Evolutionary conservation across 257 asterid genomes (phyloP), one percentile per base, ranked within the genome.

Genomic region (Solanum virginianum): DNA sequence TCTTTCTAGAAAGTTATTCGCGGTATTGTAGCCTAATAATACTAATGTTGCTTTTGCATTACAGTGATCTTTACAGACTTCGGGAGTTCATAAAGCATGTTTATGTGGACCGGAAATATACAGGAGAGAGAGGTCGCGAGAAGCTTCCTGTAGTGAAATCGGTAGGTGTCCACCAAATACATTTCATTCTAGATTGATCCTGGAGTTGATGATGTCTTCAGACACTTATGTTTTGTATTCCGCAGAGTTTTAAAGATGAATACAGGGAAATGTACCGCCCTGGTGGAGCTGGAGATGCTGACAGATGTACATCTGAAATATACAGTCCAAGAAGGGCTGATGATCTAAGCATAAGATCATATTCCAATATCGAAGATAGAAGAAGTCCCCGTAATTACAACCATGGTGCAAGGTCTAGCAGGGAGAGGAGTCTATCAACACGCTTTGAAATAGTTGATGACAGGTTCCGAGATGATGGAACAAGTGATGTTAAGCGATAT

Each of bases 371-470:
- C 80, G 97, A 91, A 71, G 97, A 88, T 89, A 89, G 92, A 80
- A 89, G 88, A 84, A 92, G 90, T 86, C 96, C 95, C 66, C 87
- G 57, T 70, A 53, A 53, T 17, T 55, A 80, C 79, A 60, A 36
- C 45, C 92, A 90, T 80, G 84, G 65, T 17, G 49, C 39, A 29
- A 93, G 86, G 82, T 80, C 94, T n/a, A 84, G 81, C 68, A 85
- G 89, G 85, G 89, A 71, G 8, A 90, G 87, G 88, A 71, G 87
- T 43, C 88, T 91, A 56, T 6, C 92, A 32, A 65, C 93, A 54
- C 91, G 86, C 82, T 92, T 96, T 84, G 98, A 95, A 94, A 89
- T 96, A 79, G 97, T 96, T 74, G 98, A 96, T 86, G 98, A 96
- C 85, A 91, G 99, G 90, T 94, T 92, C 63, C 92, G 97, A 39